Conservation (phyloP, 345 rosid species). For the Salix koriyanagi region DNA sequence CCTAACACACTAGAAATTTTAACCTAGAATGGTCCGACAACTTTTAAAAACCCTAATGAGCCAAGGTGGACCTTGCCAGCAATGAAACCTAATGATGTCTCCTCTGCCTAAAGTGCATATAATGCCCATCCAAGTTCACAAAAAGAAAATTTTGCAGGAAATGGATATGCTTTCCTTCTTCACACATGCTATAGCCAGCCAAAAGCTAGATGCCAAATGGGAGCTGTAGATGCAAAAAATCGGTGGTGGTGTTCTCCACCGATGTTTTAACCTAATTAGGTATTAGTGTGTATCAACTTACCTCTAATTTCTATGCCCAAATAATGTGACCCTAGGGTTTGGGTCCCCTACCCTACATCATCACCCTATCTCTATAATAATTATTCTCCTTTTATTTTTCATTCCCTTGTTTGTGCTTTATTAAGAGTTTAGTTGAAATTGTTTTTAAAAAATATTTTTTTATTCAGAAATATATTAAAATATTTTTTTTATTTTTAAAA, state of each 20-base stretch:
- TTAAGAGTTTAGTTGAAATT: too few relatives aligned
- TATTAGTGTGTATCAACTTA: not conserved
- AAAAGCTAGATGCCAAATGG: not conserved
- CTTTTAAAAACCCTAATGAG: not conserved
- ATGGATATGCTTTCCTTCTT: not conserved
- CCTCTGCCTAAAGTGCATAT: not conserved
- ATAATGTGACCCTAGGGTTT: not conserved
- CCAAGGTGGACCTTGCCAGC: not conserved
- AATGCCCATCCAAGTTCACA: not conserved
- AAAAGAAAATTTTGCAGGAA: not conserved
- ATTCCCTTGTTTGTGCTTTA: not conserved
- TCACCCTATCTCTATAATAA: not conserved
- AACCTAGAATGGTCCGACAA: not conserved
- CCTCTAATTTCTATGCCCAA: not conserved
- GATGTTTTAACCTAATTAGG: not conserved
- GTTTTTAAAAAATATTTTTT: too few relatives aligned
- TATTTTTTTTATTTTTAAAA: too few relatives aligned
- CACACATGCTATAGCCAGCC: not conserved
- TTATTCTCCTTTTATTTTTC: not conserved
- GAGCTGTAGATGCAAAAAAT: not conserved
- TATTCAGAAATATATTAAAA: too few relatives aligned
- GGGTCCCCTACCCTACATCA: not conserved
- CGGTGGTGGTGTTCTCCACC: not conserved
- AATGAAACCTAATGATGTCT: not conserved
- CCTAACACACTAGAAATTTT: not conserved